These are phyloP conservation scores for Neurospora tetrasperma DNA, from an alignment of 495 filamentous ascomycete genomes.

Conservation along the genomic window DNA sequence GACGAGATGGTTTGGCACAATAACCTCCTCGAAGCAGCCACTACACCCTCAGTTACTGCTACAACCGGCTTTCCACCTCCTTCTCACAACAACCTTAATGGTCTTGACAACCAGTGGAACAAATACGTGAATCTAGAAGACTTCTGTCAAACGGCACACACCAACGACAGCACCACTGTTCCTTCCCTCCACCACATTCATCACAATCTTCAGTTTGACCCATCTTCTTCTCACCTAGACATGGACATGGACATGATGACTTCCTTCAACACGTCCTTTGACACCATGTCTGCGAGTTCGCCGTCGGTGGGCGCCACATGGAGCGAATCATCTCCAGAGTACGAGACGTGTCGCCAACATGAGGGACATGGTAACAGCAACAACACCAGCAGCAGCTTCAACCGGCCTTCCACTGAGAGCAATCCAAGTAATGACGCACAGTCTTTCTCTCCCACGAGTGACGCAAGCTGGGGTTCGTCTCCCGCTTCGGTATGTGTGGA, in stretches of 20 bases:
- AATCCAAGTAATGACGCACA: background rate
- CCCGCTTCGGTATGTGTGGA: background rate
- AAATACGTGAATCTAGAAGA: background rate
- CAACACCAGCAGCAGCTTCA: background rate
- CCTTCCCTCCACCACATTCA: background rate
- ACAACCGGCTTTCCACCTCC: background rate
- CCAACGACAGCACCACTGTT: background rate
- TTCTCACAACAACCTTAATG: background rate
- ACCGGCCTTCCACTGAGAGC: background rate
- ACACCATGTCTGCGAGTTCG: background rate
- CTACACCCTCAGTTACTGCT: background rate
- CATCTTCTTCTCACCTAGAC: background rate
- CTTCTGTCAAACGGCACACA: background rate
- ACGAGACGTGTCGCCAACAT: background rate
- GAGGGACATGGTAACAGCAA: background rate
- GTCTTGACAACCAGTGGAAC: background rate
- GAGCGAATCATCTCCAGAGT: background rate
- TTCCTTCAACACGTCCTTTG: background rate
- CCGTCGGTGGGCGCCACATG: background rate
- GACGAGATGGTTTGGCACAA: background rate
- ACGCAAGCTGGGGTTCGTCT: background rate
- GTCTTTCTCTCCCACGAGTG: background rate
- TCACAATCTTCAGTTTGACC: background rate
- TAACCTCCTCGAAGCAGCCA: background rate
- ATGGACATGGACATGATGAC: background rate